Evolutionary conservation across 345 rosid species (phyloP).

Genomic region (Melaleuca quinquenervia): DNA sequence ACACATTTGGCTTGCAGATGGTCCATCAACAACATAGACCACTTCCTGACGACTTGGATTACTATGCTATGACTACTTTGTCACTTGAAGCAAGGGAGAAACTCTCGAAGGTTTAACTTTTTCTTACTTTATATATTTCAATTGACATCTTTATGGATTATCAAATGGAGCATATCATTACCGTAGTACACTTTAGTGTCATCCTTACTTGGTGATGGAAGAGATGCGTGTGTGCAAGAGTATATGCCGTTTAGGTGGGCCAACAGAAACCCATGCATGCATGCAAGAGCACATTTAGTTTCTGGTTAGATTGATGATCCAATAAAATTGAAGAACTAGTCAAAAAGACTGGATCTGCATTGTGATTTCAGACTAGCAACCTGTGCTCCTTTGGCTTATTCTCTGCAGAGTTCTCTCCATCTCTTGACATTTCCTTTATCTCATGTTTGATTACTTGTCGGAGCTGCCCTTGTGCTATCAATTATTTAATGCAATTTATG

Average conservation of each 20-base stretch:
- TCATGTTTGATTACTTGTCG: neutral
- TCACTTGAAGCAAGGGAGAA: slow-evolving; percentile 93
- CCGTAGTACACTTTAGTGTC: neutral
- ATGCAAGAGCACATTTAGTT: neutral
- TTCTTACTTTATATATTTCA: neutral
- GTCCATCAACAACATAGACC: slow-evolving; percentile 70
- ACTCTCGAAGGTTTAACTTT: slow-evolving; percentile 60
- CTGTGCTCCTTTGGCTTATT: neutral
- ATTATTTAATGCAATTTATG: neutral
- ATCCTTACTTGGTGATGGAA: neutral
- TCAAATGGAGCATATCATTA: neutral
- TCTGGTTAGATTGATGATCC: neutral
- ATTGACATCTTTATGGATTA: neutral
- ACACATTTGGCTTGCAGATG: slow-evolving; percentile 59
- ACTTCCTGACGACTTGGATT: slow-evolving; percentile 84
- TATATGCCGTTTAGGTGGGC: neutral
- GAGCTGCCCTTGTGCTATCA: neutral
- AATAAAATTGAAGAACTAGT: neutral
- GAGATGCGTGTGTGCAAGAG: neutral
- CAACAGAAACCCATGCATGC: neutral
- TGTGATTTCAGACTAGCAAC: neutral
- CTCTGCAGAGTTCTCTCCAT: neutral
- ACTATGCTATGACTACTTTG: slow-evolving; percentile 69
- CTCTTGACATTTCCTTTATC: neutral
- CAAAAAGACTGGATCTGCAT: neutral